phyloP scores from a whole-genome alignment of 1,284 basidiomycete species.

The Ceratobasidium papillatum region DNA sequence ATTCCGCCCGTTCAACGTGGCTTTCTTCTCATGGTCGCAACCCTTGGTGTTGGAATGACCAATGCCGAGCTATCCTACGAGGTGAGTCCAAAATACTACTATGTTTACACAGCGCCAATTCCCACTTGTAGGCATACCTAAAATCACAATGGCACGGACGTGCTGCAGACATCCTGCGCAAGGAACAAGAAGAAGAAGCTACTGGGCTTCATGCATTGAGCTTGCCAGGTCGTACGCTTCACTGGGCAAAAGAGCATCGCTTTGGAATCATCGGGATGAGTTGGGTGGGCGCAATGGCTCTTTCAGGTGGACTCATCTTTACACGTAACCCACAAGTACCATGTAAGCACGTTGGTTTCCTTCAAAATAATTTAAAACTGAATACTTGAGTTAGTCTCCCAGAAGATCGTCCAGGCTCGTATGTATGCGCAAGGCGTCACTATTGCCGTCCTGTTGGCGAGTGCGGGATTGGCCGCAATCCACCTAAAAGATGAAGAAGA shows the following conservation, averaged over 20 bases:
- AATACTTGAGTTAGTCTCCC: conserved; percentile 5
- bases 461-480: conserved; percentile 25
- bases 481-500: conserved; percentile 56
- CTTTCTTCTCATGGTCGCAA: conserved; percentile 3
- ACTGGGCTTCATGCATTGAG: neutral
- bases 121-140: conserved; percentile 4
- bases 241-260: conserved; percentile 32
- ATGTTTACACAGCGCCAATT: neutral
- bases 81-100: neutral
- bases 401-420: conserved; percentile 33
- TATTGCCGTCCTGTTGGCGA: conserved; percentile 15
- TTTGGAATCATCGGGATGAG: conserved; percentile 32
- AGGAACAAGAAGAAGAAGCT: conserved; percentile 12
- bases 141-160: conserved; percentile 29
- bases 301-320: conserved; percentile 24
- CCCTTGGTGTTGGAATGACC: conserved; percentile 30
- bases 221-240: conserved; percentile 17
- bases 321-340: conserved; percentile 18
- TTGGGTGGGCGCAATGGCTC: conserved; percentile 22
- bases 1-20: conserved; percentile 26
- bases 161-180: conserved; percentile 15
- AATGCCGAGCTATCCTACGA: conserved; percentile 32
- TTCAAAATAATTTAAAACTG: neutral
- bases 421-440: conserved; percentile 35
- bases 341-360: neutral